These are phyloP conservation scores for Chlorella vulgaris DNA, from an alignment of 139 green algal genomes.

Conservation along the genomic window DNA sequence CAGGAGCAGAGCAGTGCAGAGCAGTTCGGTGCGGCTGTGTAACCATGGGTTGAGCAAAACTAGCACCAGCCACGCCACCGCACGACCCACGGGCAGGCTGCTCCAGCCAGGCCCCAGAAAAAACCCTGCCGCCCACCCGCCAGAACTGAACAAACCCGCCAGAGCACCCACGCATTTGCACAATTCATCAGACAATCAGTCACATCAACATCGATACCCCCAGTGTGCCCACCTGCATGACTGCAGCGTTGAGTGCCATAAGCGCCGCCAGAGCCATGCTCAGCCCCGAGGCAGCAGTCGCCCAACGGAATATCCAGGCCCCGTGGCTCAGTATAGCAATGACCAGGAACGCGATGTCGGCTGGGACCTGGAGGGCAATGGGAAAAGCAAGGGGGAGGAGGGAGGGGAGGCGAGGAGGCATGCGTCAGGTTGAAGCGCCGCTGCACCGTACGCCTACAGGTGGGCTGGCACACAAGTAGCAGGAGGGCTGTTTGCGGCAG, in stretches of 20 bases:
- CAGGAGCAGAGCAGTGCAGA: background rate
- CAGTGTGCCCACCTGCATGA: constrained; percentile 1
- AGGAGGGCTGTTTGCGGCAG: too few species aligned
- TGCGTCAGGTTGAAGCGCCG: background rate
- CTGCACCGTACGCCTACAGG: too few species aligned
- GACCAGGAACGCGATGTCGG: constrained; percentile 42
- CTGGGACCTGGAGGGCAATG: constrained; percentile 26
- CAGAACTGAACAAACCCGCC: background rate
- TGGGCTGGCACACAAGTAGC: too few species aligned
- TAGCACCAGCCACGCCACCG: background rate
- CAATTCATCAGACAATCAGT: too few species aligned
- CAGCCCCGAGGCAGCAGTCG: constrained; percentile 13
- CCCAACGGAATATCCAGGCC: constrained; percentile 40
- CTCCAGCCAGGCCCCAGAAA: too few species aligned
- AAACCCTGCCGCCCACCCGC: background rate
- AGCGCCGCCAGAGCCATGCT: constrained; percentile 21
- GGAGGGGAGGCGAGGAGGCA: background rate
- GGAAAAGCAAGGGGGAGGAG: background rate
- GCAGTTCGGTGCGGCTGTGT: too few species aligned
- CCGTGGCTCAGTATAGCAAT: constrained; percentile 41
- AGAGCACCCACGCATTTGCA: too few species aligned
- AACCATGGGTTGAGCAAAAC: too few species aligned
- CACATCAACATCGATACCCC: background rate
- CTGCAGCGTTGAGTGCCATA: constrained; percentile 31
- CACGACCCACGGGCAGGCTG: too few species aligned